Evolutionary conservation across 1,284 basidiomycete genomes (phyloP).

Genomic region (Trametes versicolor): DNA sequence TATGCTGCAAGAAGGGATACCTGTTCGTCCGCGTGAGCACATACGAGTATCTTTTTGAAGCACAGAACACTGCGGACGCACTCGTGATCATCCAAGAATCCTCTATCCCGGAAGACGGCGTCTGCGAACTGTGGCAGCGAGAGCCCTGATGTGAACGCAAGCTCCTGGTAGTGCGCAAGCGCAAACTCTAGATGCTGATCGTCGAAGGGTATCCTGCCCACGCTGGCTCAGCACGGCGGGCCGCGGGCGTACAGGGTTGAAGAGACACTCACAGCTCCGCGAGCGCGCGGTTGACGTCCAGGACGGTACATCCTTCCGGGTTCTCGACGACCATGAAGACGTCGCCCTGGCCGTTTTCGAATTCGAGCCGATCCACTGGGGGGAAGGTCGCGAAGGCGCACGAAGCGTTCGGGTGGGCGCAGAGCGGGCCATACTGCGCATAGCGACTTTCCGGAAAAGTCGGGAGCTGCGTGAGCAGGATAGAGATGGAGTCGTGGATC

Average conservation of each 20-base stretch:
- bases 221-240: not conserved
- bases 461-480: constrained; percentile 45
- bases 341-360: constrained; percentile 39
- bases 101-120: constrained; percentile 32
- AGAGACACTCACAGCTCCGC: constrained; percentile 42
- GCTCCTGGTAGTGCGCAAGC: constrained; percentile 43
- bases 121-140: constrained; percentile 38
- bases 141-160: constrained; percentile 38
- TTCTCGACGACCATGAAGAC: constrained; percentile 44
- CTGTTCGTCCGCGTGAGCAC: not conserved
- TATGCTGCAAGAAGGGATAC: constrained; percentile 32
- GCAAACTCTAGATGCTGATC: constrained; percentile 39
- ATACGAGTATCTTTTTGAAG: not conserved
- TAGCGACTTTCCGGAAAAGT: constrained; percentile 45
- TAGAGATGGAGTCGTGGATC: constrained; percentile 38
- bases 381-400: constrained; percentile 47
- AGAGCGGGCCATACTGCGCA: constrained; percentile 45
- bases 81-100: constrained; percentile 44
- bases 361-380: constrained; percentile 41
- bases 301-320: constrained; percentile 44
- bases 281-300: constrained; percentile 48
- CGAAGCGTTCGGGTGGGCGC: constrained; percentile 44
- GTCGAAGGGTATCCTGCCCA: constrained; percentile 40
- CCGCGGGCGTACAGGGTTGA: not conserved
- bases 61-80: constrained; percentile 23